Percentiles rank a stretch among this genome's conserved stretches.
phyloP scores from a whole-genome alignment of 768 basidiomycete species.

The Amanita muscaria region DNA sequence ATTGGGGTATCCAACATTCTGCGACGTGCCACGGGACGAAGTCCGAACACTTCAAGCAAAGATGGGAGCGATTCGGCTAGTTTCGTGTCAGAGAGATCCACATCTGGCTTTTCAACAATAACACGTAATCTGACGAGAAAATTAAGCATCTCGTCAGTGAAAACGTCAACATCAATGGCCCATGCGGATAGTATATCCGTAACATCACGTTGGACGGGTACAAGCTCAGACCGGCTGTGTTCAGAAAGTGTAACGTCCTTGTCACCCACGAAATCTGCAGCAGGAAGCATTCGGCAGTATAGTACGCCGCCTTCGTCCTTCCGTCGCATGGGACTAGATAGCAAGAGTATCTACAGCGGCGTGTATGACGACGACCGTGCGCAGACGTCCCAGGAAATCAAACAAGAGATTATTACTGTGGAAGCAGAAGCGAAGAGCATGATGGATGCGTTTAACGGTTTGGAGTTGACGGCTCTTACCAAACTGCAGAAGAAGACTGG shows the following conservation, averaged over 20 bases:
- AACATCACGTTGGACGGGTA: conserved; percentile 32
- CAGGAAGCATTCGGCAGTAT: conserved; percentile 37
- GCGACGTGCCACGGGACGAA: conserved; percentile 37
- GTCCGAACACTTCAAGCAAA: conserved; percentile 25
- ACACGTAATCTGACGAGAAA: conserved; percentile 36
- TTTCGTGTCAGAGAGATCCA: conserved; percentile 29
- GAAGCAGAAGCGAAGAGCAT: conserved; percentile 64
- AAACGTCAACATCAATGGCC: conserved; percentile 30
- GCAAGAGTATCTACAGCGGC: conserved; percentile 28
- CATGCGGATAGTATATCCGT: conserved; percentile 34
- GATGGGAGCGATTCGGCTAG: conserved; percentile 45
- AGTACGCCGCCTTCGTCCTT: conserved; percentile 57
- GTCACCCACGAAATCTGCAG: conserved; percentile 30
- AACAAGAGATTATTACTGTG: conserved; percentile 54
- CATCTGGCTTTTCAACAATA: conserved; percentile 31
- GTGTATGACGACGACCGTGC: conserved; percentile 48
- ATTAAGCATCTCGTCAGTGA: conserved; percentile 40
- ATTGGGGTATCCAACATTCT: conserved; percentile 45
- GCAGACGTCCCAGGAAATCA: conserved; percentile 54
- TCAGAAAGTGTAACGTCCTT: conserved; percentile 20
- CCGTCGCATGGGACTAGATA: conserved; percentile 30
- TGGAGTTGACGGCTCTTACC: conserved; percentile 63
- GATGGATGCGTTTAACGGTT: conserved; percentile 72
- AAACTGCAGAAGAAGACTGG: conserved; percentile 24
- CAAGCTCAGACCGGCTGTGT: conserved; percentile 19